Conservation (phyloP, 495 filamentous ascomycete species). For the Podospora pseudocomata region DNA sequence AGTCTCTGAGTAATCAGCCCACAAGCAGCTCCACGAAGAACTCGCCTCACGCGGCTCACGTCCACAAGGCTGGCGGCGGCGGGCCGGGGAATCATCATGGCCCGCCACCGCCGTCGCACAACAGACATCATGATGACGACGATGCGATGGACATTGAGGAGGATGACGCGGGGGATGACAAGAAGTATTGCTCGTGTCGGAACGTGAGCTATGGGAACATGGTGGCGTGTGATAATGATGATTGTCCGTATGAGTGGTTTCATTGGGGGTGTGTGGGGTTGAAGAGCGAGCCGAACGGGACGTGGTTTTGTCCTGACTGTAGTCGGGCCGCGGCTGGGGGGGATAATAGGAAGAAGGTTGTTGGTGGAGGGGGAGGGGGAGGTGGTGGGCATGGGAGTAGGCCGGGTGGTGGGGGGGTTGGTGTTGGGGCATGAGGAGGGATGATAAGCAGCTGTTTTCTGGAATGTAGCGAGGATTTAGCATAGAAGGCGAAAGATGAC, state of each 20-base stretch:
- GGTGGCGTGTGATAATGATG: slow-evolving; percentile 95
- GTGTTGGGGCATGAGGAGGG: neutral
- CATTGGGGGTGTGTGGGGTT: slow-evolving; percentile 95
- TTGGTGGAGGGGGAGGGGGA: neutral
- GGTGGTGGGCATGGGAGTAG: neutral
- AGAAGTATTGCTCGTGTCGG: slow-evolving; percentile 89
- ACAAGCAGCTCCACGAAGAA: neutral
- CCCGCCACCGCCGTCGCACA: neutral
- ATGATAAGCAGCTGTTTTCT: too few species aligned
- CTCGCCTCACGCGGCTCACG: neutral
- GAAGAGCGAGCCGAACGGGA: slow-evolving; percentile 81
- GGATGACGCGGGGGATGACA: slow-evolving; percentile 82
- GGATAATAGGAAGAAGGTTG: slow-evolving; percentile 39
- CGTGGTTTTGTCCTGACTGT: slow-evolving; percentile 90
- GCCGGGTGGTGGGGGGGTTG: neutral
- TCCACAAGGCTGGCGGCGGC: neutral
- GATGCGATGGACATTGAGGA: slow-evolving; percentile 68
- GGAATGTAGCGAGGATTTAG: too few species aligned
- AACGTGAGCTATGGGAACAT: slow-evolving; percentile 93
- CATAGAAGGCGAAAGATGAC: too few species aligned
- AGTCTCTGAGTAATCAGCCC: slow-evolving; percentile 12
- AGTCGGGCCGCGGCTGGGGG: slow-evolving; percentile 48
- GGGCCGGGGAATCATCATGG: slow-evolving; percentile 12
- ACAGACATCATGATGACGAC: slow-evolving; percentile 45
- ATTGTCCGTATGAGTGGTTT: slow-evolving; percentile 95